Conservation (phyloP, 306 rosid genomes). For the Ammopiptanthus mongolicus region DNA sequence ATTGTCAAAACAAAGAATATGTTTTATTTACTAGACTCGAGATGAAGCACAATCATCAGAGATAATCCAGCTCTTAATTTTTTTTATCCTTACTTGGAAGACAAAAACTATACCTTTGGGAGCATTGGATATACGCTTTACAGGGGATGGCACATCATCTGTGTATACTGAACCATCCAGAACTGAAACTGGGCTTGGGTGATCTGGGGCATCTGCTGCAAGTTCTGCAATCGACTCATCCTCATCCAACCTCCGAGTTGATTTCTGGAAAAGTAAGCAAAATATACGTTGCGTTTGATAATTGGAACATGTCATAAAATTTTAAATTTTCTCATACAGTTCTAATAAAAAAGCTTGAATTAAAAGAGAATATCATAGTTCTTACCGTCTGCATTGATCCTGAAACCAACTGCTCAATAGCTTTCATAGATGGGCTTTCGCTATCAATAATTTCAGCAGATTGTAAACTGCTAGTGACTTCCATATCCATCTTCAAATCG, state of each 20-base stretch:
- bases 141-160: slow-evolving; percentile 55
- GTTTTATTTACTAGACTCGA: not conserved
- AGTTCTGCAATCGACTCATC: slow-evolving; percentile 44
- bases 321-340: not conserved
- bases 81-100: not conserved
- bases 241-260: slow-evolving; percentile 36
- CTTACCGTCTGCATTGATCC: slow-evolving; percentile 42
- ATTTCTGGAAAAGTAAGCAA: slow-evolving; percentile 36
- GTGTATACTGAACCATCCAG: slow-evolving; percentile 53
- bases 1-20: not conserved
- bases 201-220: slow-evolving; percentile 41
- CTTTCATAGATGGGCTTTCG: slow-evolving; percentile 35
- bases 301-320: not conserved
- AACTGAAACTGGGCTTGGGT: slow-evolving; percentile 68
- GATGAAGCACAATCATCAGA: not conserved
- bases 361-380: slow-evolving; percentile 17
- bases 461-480: slow-evolving; percentile 38
- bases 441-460: slow-evolving; percentile 30
- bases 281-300: not conserved
- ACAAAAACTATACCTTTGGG: slow-evolving; percentile 45
- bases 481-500: slow-evolving; percentile 40
- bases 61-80: not conserved
- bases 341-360: not conserved
- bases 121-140: slow-evolving; percentile 37
- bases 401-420: slow-evolving; percentile 33